phyloP scores from a whole-genome alignment of 768 basidiomycete species.

The Paxillus involutus region DNA sequence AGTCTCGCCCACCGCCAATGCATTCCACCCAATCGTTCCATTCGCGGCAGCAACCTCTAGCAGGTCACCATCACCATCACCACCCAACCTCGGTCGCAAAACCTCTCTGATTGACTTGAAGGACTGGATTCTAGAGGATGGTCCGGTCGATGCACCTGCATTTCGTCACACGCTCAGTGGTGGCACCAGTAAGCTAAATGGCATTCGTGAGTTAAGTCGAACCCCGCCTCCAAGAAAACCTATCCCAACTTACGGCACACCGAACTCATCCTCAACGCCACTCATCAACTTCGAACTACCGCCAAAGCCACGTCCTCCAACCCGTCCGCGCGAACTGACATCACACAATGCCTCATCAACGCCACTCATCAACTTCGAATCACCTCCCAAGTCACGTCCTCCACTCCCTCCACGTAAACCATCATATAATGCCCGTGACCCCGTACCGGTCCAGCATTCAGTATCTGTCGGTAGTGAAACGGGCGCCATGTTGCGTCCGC shows the following conservation, averaged over 20 bases:
- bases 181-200: slow-evolving; percentile 15
- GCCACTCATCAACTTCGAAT: slow-evolving; percentile 59
- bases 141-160: slow-evolving; percentile 32
- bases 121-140: slow-evolving; percentile 74
- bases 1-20: slow-evolving; percentile 45
- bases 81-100: slow-evolving; percentile 41
- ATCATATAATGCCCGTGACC: slow-evolving; percentile 48
- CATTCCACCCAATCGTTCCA: slow-evolving; percentile 43
- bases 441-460: slow-evolving; percentile 31
- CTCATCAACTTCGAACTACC: slow-evolving; percentile 60
- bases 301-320: slow-evolving; percentile 50
- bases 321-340: slow-evolving; percentile 62
- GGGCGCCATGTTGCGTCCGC: slow-evolving; percentile 24
- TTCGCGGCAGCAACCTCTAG: slow-evolving; percentile 28
- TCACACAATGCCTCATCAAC: slow-evolving; percentile 43
- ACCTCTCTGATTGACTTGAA: slow-evolving; percentile 69
- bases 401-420: slow-evolving; percentile 69
- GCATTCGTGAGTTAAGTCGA: slow-evolving; percentile 21
- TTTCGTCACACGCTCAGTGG: slow-evolving; percentile 8
- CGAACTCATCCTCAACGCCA: slow-evolving; percentile 32
- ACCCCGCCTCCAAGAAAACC: slow-evolving; percentile 20
- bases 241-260: background rate
- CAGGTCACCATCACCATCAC: slow-evolving; percentile 44
- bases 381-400: slow-evolving; percentile 49
- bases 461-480: slow-evolving; percentile 15